Evolutionary conservation across 2,329 filamentous ascomycete species (phyloP).

Genomic region (Cryphonectria parasitica): DNA sequence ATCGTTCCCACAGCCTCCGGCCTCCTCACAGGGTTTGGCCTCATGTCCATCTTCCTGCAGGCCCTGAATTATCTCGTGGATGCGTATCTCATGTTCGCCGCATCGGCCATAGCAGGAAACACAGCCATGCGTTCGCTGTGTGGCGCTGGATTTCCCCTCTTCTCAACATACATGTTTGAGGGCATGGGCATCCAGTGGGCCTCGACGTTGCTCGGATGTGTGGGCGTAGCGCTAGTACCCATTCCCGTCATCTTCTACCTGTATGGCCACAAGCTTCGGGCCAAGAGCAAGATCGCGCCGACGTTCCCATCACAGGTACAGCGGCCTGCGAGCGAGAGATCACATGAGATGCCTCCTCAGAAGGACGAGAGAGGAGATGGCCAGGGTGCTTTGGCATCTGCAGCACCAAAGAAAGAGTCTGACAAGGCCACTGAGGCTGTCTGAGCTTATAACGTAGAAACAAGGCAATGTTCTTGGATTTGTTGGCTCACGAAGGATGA

Average conservation of each 20-base stretch:
- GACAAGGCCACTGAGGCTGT: constrained; percentile 35
- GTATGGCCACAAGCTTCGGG: constrained; percentile 62
- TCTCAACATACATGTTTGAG: constrained; percentile 71
- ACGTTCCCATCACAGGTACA: constrained; percentile 39
- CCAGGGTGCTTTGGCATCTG: constrained; percentile 27
- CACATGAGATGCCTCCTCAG: constrained; percentile 17
- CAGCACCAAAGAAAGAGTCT: constrained; percentile 24
- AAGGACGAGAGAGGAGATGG: constrained; percentile 16
- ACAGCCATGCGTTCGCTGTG: constrained; percentile 79
- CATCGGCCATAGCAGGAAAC: constrained; percentile 81
- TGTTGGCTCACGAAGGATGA: neutral
- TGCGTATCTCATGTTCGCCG: constrained; percentile 72
- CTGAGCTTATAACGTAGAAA: constrained; percentile 13
- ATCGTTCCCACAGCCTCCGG: constrained; percentile 66
- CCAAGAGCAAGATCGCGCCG: constrained; percentile 60
- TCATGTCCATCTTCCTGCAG: constrained; percentile 83
- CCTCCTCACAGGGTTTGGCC: constrained; percentile 71
- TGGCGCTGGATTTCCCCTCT: constrained; percentile 80
- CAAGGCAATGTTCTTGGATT: neutral
- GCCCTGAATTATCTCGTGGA: constrained; percentile 82
- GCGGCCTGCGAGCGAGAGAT: neutral
- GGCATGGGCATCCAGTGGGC: constrained; percentile 66
- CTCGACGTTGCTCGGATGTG: constrained; percentile 62
- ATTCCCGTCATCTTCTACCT: constrained; percentile 67
- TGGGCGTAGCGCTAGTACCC: constrained; percentile 61